Evolutionary conservation across 202 grass and related monocot species (phyloP).

Genomic region (Setaria italica): DNA sequence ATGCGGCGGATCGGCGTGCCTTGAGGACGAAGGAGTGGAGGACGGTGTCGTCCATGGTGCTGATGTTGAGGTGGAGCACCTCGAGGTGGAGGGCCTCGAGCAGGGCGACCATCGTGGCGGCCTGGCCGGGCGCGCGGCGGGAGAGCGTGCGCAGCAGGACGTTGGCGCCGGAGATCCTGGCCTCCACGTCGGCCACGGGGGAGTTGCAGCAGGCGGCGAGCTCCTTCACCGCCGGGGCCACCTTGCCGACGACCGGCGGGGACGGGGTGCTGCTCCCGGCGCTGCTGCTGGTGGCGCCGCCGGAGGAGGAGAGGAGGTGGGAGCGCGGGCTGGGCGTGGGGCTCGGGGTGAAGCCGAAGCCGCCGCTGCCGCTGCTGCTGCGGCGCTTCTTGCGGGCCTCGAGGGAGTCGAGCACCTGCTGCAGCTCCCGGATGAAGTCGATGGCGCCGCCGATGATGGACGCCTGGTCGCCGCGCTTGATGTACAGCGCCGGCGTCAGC

Average conservation of each 20-base stretch:
- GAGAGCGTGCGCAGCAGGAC: slow-evolving; percentile 87
- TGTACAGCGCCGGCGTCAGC: slow-evolving; percentile 81
- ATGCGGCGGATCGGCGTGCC: slow-evolving; percentile 19
- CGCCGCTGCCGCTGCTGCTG: neutral
- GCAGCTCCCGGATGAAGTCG: slow-evolving; percentile 96
- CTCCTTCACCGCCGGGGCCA: slow-evolving; percentile 40
- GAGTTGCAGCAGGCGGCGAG: slow-evolving; percentile 93
- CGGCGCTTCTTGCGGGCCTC: slow-evolving; percentile 84
- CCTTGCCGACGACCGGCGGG: neutral
- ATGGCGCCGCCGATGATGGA: slow-evolving; percentile 96
- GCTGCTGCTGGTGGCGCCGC: neutral
- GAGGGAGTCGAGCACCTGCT: slow-evolving; percentile 70
- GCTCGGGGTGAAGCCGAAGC: slow-evolving; percentile 46
- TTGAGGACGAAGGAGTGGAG: slow-evolving; percentile 95
- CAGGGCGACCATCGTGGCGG: slow-evolving; percentile 60
- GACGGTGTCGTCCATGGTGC: slow-evolving; percentile 91
- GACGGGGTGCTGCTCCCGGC: neutral
- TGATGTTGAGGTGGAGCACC: slow-evolving; percentile 92
- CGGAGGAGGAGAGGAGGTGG: slow-evolving; percentile 36
- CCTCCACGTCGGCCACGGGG: slow-evolving; percentile 81
- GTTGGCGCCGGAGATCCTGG: slow-evolving; percentile 84
- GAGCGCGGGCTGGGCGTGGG: slow-evolving; percentile 86
- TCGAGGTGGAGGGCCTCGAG: slow-evolving; percentile 77
- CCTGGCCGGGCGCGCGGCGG: slow-evolving; percentile 67
- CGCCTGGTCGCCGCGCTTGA: slow-evolving; percentile 90